Evolutionary conservation across 345 rosid species (phyloP).

Genomic region (Lepidium didymum): DNA sequence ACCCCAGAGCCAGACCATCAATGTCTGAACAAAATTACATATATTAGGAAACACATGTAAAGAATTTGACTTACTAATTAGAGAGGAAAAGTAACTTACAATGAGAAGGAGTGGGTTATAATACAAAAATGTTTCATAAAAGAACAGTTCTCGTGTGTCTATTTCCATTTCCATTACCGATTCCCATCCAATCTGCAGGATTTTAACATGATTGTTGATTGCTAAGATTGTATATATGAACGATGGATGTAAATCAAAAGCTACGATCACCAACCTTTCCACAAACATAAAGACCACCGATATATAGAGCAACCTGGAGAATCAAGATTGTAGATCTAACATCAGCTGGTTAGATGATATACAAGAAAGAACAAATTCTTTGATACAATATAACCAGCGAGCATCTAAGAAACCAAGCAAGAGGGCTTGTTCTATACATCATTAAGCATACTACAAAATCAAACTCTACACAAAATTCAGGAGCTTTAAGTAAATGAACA

Average conservation of each 20-base stretch:
- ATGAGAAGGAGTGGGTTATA: constrained; percentile 96
- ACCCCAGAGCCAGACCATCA: constrained; percentile 99
- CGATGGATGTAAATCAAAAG: background rate
- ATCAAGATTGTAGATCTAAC: constrained; percentile 13
- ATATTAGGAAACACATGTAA: background rate
- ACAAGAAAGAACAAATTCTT: background rate
- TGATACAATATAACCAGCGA: background rate
- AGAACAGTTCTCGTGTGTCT: constrained; percentile 75
- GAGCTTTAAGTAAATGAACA: background rate
- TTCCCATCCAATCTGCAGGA: constrained; percentile 80
- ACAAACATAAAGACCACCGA: constrained; percentile 69
- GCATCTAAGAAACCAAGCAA: background rate
- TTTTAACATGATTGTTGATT: background rate
- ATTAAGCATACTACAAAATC: background rate
- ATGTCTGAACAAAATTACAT: constrained; percentile 44
- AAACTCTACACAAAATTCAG: background rate
- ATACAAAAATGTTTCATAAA: constrained; percentile 91
- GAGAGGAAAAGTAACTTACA: constrained; percentile 41
- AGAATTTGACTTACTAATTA: background rate
- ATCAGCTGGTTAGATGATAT: background rate
- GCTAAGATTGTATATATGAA: background rate
- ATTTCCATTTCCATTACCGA: constrained; percentile 92
- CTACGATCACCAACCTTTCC: constrained; percentile 59
- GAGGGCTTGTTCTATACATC: background rate
- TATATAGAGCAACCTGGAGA: constrained; percentile 75